These are phyloP conservation scores for Babesia bigemina DNA, from an alignment of 169 alveolate species.

Conservation along the genomic window DNA sequence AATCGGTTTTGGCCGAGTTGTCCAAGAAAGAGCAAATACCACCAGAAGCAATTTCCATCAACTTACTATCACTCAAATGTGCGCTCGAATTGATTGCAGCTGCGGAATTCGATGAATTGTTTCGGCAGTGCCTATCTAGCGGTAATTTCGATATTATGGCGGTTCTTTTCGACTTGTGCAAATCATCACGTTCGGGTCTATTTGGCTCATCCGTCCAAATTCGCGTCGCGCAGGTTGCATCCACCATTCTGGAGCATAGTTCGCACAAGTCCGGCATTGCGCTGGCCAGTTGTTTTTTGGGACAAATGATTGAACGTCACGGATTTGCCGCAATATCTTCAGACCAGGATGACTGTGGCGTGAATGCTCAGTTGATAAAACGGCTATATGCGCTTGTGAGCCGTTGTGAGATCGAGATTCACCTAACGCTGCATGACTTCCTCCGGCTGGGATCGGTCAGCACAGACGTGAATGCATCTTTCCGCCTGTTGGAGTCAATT, in stretches of 20 bases:
- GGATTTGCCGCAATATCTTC: constrained; percentile 14
- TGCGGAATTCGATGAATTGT: neutral
- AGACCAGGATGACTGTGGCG: neutral
- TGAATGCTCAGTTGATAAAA: neutral
- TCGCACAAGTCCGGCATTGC: neutral
- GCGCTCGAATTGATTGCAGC: neutral
- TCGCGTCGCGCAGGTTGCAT: neutral
- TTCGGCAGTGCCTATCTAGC: constrained; percentile 3
- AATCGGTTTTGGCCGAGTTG: neutral
- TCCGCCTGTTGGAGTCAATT: constrained; percentile 27
- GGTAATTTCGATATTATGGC: constrained; percentile 17
- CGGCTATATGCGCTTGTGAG: constrained; percentile 15
- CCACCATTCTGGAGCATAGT: constrained; percentile 7
- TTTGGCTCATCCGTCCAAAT: neutral
- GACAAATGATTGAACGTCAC: constrained; percentile 17
- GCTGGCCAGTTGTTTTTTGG: neutral
- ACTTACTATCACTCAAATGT: constrained; percentile 1
- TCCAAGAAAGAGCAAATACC: neutral
- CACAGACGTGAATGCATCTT: constrained; percentile 16
- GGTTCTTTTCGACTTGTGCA: constrained; percentile 19
- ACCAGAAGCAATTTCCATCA: neutral
- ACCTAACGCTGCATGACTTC: constrained; percentile 45
- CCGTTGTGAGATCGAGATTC: constrained; percentile 57
- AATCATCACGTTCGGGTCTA: neutral
- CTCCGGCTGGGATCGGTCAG: constrained; percentile 9